Base-by-base conservation (phyloP, 2,329 filamentous ascomycete species). In the Capronia epimyces region DNA sequence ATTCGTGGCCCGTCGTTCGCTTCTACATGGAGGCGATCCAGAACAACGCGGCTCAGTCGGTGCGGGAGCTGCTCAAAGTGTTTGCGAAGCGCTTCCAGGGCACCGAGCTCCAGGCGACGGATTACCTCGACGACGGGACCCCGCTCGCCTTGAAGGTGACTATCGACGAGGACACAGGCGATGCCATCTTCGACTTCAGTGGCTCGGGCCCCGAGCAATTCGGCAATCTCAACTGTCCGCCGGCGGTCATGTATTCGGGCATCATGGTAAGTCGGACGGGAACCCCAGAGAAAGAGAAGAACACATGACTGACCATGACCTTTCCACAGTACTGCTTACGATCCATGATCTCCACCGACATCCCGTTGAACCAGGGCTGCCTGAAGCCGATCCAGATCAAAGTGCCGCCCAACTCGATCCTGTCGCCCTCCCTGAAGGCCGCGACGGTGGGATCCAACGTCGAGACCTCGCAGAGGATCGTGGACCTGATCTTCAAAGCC, bases 91-190 rank as follows among this genome's bases (percentile, higher is more conserved):
- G 61, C 27, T 51, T 31, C 1, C 51, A 53, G 8, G 58, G 62
- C 1, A 31, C 50, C 15, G 47, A 57, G 1, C 53, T 69, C 1
- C 7, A 49, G 7, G 63, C 64, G 18, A 50, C 61, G 3, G 71
- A 75, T 52, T 68, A 63, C 51, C 67, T 73, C 62, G 72, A 75
- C 53, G 65, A 72, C 48, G 70, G 69, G 3, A 67, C 66, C 0
- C 58, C 60, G 2, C 66, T 72, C 43, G 20, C 48, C 4, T 59
- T 72, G 24, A 57, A 59, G 24, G 61, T 72, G 34, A 61, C 53
- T 8, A 69, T 71, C 40, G 55, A 67, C 37, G 34, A 50, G 1
- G 58, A 59, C 2, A 60, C 57, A 24, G 69, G 68, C 1, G 56
- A 55, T 15, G 67, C 66, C 1, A 47, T 52, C 2, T 72, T 72